Evolutionary conservation across 495 filamentous ascomycete genomes (phyloP).

Genomic region (Podospora comata): DNA sequence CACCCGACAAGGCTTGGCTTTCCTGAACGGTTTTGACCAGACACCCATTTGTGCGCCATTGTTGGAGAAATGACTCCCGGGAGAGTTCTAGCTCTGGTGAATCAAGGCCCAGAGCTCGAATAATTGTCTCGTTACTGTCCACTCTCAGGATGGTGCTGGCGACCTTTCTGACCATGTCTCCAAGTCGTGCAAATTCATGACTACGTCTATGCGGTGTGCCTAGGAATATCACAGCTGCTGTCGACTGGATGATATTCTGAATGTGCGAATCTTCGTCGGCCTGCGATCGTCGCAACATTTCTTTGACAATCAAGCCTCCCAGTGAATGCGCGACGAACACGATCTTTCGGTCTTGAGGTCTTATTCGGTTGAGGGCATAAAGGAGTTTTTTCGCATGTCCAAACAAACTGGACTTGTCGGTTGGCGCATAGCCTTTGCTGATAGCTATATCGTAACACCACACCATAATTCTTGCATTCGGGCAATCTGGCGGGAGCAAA

Average conservation of each 20-base stretch:
- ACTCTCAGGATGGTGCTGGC: slow-evolving; percentile 5
- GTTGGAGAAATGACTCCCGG: slow-evolving; percentile 6
- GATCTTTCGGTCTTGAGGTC: background rate
- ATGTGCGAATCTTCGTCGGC: background rate
- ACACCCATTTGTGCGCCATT: slow-evolving; percentile 9
- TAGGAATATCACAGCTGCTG: slow-evolving; percentile 9
- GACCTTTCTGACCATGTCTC: slow-evolving; percentile 4
- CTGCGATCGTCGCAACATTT: slow-evolving; percentile 6
- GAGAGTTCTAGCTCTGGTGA: slow-evolving; percentile 6
- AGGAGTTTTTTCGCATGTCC: slow-evolving; percentile 5
- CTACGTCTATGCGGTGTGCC: slow-evolving; percentile 8
- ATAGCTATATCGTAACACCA: slow-evolving; percentile 6
- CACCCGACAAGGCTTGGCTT: background rate
- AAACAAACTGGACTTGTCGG: slow-evolving; percentile 10
- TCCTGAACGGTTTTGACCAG: slow-evolving; percentile 13
- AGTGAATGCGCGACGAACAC: slow-evolving; percentile 14
- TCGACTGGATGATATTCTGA: slow-evolving; percentile 6
- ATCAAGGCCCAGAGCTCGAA: slow-evolving; percentile 3
- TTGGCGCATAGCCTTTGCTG: background rate
- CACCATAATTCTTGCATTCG: background rate
- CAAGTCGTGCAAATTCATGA: slow-evolving; percentile 1
- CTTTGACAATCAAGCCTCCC: slow-evolving; percentile 9
- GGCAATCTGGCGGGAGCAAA: background rate
- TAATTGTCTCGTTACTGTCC: background rate
- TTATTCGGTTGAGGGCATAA: background rate